Conservation (phyloP, 176 grass and related monocot genomes). For the Alopecurus myosuroides region DNA sequence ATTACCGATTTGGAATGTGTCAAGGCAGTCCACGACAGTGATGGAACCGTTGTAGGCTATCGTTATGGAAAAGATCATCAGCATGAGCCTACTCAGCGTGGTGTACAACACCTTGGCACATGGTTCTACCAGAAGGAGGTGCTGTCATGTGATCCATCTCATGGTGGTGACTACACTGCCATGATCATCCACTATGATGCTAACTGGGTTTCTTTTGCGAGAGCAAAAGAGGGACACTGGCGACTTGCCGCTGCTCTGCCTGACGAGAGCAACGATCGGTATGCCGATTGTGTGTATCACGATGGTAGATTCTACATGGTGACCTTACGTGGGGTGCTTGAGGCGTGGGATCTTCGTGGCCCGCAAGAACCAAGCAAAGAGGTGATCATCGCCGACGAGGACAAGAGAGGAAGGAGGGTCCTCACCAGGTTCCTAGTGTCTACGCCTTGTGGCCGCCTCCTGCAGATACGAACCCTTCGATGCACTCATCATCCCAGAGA, state of each 20-base stretch:
- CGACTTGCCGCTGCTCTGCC: neutral
- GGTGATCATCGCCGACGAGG: neutral
- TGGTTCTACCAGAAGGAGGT: constrained; percentile 9
- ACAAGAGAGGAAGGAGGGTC: neutral
- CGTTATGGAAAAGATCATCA: neutral
- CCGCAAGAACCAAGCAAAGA: neutral
- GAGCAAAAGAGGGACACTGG: neutral
- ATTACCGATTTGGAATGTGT: neutral
- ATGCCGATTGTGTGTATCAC: neutral
- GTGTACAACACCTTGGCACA: neutral
- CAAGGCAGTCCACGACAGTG: neutral
- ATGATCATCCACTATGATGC: neutral
- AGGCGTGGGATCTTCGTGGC: neutral
- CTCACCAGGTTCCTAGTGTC: neutral
- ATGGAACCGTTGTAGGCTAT: neutral
- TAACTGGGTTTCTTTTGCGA: neutral
- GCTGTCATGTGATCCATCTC: constrained; percentile 1
- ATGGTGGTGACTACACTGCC: neutral
- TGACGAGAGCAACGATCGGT: neutral
- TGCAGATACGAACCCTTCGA: neutral
- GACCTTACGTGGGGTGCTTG: neutral
- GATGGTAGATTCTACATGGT: neutral
- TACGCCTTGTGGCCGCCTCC: neutral
- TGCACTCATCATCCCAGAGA: neutral
- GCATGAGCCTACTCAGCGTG: neutral